phyloP scores from a whole-genome alignment of 1,284 basidiomycete genomes.

The Taiwanofungus camphoratus region DNA sequence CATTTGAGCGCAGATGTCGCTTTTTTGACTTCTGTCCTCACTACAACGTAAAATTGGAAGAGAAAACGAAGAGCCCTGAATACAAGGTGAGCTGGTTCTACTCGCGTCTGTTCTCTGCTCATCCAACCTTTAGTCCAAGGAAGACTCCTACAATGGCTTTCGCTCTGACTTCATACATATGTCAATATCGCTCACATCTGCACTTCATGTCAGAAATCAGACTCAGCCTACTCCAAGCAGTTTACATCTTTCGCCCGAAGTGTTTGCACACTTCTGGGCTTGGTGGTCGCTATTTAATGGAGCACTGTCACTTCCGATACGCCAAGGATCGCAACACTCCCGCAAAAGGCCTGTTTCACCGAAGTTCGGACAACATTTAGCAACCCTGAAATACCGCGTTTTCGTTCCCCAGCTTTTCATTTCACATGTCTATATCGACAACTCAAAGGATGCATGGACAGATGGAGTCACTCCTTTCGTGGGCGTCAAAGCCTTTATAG shows the following conservation, averaged over 20 bases:
- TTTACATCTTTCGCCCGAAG: slow-evolving; percentile 83
- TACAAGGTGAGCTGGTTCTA: slow-evolving; percentile 43
- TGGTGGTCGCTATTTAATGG: slow-evolving; percentile 90
- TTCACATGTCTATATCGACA: slow-evolving; percentile 85
- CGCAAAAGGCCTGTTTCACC: slow-evolving; percentile 69
- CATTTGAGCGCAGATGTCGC: slow-evolving; percentile 79
- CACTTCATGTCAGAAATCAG: slow-evolving; percentile 24
- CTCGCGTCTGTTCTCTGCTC: neutral
- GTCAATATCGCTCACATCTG: slow-evolving; percentile 79
- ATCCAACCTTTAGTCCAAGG: slow-evolving; percentile 31
- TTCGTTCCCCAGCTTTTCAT: slow-evolving; percentile 77
- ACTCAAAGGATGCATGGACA: slow-evolving; percentile 70
- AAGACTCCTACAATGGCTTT: slow-evolving; percentile 87
- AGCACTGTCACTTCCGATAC: slow-evolving; percentile 78
- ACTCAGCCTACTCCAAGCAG: slow-evolving; percentile 50
- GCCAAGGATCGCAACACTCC: slow-evolving; percentile 82
- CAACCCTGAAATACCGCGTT: slow-evolving; percentile 91
- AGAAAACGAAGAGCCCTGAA: slow-evolving; percentile 36
- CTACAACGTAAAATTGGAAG: slow-evolving; percentile 70
- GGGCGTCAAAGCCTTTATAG: slow-evolving; percentile 80
- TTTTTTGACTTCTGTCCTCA: slow-evolving; percentile 83
- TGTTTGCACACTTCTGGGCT: slow-evolving; percentile 87
- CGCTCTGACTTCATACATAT: slow-evolving; percentile 94
- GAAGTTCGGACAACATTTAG: slow-evolving; percentile 86
- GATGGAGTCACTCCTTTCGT: slow-evolving; percentile 77